These are phyloP conservation scores for Leccinum glutinopallens DNA, from an alignment of 1,284 basidiomycete species.

Conservation along the genomic window DNA sequence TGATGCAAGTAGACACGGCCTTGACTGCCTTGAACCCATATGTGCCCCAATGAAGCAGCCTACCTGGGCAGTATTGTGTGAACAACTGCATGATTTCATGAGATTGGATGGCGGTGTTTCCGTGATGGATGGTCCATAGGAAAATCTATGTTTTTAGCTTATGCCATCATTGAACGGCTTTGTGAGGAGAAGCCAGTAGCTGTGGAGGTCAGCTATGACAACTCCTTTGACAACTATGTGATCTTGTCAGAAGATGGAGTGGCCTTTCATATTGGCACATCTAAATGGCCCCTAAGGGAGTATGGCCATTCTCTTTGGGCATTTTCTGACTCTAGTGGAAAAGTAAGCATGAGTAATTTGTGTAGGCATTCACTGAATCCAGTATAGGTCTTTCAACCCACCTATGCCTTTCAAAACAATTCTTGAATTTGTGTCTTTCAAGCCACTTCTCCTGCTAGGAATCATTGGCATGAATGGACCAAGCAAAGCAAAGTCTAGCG, in stretches of 20 bases:
- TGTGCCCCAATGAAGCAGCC: too few relatives aligned
- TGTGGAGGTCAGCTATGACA: neutral
- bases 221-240: neutral
- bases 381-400: neutral
- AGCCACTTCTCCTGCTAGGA: neutral
- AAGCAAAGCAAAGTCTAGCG: neutral
- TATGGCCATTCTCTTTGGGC: neutral
- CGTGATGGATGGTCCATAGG: neutral
- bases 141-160: neutral
- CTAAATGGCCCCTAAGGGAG: neutral
- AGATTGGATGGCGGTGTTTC: too few relatives aligned
- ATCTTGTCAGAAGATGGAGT: neutral
- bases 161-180: neutral
- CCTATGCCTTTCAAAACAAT: neutral
- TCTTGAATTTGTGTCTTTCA: neutral
- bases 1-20: too few relatives aligned
- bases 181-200: neutral
- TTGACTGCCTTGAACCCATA: too few relatives aligned
- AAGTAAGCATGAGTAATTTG: neutral
- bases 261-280: neutral
- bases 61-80: too few relatives aligned
- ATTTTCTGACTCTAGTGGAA: neutral
- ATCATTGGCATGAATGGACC: neutral
- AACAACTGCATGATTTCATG: too few relatives aligned
- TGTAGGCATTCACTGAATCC: neutral